Evolutionary conservation across 208 protist genomes (phyloP).

Genomic region (Acanthamoeba triangularis): DNA sequence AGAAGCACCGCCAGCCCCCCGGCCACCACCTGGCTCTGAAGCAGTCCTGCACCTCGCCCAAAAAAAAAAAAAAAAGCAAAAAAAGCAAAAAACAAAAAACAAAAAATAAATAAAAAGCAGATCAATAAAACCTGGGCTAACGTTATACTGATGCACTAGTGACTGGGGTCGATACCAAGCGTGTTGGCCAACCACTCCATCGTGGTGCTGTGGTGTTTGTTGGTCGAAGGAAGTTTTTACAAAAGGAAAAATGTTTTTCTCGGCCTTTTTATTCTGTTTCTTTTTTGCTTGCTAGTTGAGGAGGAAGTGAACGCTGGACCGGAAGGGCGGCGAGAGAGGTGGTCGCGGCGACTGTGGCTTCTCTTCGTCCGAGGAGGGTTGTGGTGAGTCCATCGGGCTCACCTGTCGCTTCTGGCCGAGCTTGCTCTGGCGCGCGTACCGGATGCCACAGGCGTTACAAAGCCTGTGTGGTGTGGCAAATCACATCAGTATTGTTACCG

Average conservation of each 20-base stretch:
- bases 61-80: not conserved
- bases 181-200: too few relatives aligned
- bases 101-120: too few relatives aligned
- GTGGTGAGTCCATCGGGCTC: not conserved
- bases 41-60: not conserved
- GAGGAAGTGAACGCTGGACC: not conserved
- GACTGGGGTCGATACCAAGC: too few relatives aligned
- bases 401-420: not conserved
- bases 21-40: conserved; percentile 27
- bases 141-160: too few relatives aligned
- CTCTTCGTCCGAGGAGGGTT: not conserved
- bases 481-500: too few relatives aligned
- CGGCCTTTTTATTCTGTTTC: not conserved
- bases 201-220: not conserved
- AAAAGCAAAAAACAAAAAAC: too few relatives aligned
- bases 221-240: not conserved
- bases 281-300: not conserved
- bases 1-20: conserved; percentile 42
- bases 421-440: not conserved
- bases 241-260: not conserved
- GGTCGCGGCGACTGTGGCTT: too few relatives aligned
- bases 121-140: too few relatives aligned
- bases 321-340: not conserved
- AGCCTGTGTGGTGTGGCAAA: not conserved
- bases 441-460: not conserved